Base-by-base conservation (phyloP, 176 grass and related monocot species). In the Thinopyrum elongatum region DNA sequence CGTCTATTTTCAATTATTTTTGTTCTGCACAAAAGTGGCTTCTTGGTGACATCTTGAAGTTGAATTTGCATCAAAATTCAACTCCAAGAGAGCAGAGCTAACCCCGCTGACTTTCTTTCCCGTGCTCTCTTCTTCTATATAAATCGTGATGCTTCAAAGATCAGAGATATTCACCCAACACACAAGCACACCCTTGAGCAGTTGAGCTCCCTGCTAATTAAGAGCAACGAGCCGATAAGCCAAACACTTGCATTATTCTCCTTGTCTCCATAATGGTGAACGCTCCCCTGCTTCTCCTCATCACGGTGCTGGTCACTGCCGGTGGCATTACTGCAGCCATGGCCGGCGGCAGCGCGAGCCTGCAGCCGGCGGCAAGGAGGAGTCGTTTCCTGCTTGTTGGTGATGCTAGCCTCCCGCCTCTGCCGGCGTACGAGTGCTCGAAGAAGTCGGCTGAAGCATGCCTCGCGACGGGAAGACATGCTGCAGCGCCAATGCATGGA, bases 391-490 rank as follows among this genome's bases (percentile, higher is more conserved):
- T 84, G 11, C 22, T 30, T 0, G 63, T 44, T 47, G 26, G 26
- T 3, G 29, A 4, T 36, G 70, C 70, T 63, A 25, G 16, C 53
- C 3, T 1, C 23, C 23, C 0, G 15, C 64, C 28, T 33, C 28
- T 67, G 2, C 29, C 64, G 6, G 16, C 12, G 6, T 75, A 84
- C 69, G 35, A 62, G 16, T 84, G 82, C 70, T 63, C 70, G 25
- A 74, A 84, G 70, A 84, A 84, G 21, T 84, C 82, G 6, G 34
- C 70, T 9, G 57, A 39, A 31, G 17, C 74, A 21, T 90, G 89
- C 71, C 84, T 68, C 29, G 75, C 26, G 12, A 39, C 81, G 26
- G 89, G 42, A 90, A 5, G 27, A 16, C 63, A 27, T 65, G 63
- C 63, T 65, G 63, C 63, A 12, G 13, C 13, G 63, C 7, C 63